Conservation (phyloP, 208 protist genomes). For the Trypanosoma caninum region DNA sequence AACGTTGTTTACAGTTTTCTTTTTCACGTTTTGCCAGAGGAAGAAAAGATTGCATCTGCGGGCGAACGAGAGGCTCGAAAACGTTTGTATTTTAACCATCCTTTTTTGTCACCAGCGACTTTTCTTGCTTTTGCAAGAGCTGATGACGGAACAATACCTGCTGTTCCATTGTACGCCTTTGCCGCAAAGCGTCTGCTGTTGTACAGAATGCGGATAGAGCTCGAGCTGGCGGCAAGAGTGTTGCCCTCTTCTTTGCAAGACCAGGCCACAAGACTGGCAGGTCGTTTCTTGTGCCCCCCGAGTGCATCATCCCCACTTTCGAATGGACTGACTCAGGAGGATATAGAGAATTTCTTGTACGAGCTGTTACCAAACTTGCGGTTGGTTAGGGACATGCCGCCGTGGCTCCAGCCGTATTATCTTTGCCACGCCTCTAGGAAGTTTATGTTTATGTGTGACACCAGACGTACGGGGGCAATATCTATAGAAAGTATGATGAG, state of each 20-base stretch:
- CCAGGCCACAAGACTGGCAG: conserved; percentile 12
- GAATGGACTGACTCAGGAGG: conserved; percentile 76
- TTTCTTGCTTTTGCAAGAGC: conserved; percentile 74
- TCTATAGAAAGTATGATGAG: conserved; percentile 81
- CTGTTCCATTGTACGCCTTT: conserved; percentile 81
- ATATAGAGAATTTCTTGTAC: conserved; percentile 77
- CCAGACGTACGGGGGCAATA: conserved; percentile 58
- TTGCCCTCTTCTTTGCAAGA: conserved; percentile 35
- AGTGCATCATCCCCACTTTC: conserved; percentile 74
- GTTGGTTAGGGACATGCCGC: conserved; percentile 75
- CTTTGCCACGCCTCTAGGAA: conserved; percentile 88
- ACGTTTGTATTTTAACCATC: conserved; percentile 75
- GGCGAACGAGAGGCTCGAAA: conserved; percentile 34
- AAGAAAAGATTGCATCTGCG: conserved; percentile 27
- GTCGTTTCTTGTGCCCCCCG: conserved; percentile 41
- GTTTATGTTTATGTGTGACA: conserved; percentile 94
- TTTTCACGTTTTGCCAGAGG: conserved; percentile 54
- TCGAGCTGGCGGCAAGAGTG: conserved; percentile 59
- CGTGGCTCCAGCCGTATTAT: conserved; percentile 89
- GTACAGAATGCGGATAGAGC: conserved; percentile 75
- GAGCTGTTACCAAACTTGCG: conserved; percentile 74
- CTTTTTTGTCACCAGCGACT: conserved; percentile 80
- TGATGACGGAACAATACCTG: conserved; percentile 50
- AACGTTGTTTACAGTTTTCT: conserved; percentile 70
- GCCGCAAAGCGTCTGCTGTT: conserved; percentile 78